A percentile compares a stretch with the other conserved stretches of the same genome.
Evolutionary conservation across 2,329 filamentous ascomycete genomes (phyloP).

Genomic region (Claviceps pazoutovae): DNA sequence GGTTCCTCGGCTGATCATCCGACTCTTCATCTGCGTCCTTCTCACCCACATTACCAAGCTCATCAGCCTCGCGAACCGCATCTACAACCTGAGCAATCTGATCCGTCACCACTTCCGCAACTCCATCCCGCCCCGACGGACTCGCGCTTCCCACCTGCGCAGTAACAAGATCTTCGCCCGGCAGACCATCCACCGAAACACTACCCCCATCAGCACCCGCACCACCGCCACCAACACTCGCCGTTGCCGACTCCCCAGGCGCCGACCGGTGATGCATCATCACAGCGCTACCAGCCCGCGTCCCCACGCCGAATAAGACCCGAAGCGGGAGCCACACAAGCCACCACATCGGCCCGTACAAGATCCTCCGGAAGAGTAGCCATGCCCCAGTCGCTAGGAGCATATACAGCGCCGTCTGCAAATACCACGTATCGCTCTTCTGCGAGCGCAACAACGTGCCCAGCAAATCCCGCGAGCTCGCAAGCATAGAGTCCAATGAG

Average conservation of each 20-base stretch:
- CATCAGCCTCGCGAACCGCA: slow-evolving; percentile 22
- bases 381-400: slow-evolving; percentile 64
- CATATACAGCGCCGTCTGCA: slow-evolving; percentile 79
- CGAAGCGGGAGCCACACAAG: slow-evolving; percentile 72
- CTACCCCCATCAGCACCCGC: slow-evolving; percentile 10
- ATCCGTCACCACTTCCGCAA: slow-evolving; percentile 31
- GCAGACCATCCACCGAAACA: slow-evolving; percentile 21
- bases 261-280: slow-evolving; percentile 18
- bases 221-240: slow-evolving; percentile 13
- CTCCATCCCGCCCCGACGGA: slow-evolving; percentile 9
- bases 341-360: slow-evolving; percentile 89
- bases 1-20: slow-evolving; percentile 9
- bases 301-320: slow-evolving; percentile 44
- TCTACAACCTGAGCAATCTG: slow-evolving; percentile 42
- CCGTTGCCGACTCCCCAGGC: slow-evolving; percentile 12
- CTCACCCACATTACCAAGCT: slow-evolving; percentile 12
- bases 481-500: slow-evolving; percentile 62
- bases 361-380: slow-evolving; percentile 69
- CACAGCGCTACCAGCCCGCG: slow-evolving; percentile 40
- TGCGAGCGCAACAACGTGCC: slow-evolving; percentile 70
- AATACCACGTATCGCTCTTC: slow-evolving; percentile 97
- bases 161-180: slow-evolving; percentile 33
- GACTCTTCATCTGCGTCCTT: slow-evolving; percentile 6
- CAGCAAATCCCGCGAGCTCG: slow-evolving; percentile 60
- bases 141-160: slow-evolving; percentile 25